phyloP scores from a whole-genome alignment of 352 stramenopile genomes.

The Albugo candida region DNA sequence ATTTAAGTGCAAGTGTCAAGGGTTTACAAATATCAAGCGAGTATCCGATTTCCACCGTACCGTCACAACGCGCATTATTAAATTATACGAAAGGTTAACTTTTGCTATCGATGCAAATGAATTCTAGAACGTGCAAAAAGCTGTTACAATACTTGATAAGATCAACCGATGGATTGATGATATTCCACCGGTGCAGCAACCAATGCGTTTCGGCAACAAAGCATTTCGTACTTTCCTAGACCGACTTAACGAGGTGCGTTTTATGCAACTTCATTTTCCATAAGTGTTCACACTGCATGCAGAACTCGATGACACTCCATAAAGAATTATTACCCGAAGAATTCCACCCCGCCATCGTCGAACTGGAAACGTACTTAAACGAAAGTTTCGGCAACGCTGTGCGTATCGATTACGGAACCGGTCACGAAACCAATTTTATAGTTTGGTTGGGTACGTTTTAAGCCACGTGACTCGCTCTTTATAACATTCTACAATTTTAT shows the following conservation, averaged over 20 bases:
- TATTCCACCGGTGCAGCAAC: slow-evolving; percentile 82
- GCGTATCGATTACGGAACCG: slow-evolving; percentile 97
- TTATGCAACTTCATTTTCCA: neutral
- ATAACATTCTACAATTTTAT: neutral
- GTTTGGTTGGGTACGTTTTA: slow-evolving; percentile 81
- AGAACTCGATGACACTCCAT: slow-evolving; percentile 36
- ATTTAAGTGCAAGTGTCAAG: slow-evolving; percentile 62
- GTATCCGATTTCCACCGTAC: slow-evolving; percentile 40
- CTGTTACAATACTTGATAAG: slow-evolving; percentile 31
- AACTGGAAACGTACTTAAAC: slow-evolving; percentile 89
- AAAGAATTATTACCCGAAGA: slow-evolving; percentile 34
- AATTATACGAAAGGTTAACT: no score
- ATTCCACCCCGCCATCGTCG: slow-evolving; percentile 48
- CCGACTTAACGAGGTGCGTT: slow-evolving; percentile 40
- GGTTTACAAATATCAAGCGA: slow-evolving; percentile 35
- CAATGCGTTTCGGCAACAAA: slow-evolving; percentile 91
- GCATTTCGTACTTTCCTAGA: slow-evolving; percentile 84
- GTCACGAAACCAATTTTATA: slow-evolving; percentile 96
- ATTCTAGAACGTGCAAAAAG: slow-evolving; percentile 47
- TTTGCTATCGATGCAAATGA: neutral
- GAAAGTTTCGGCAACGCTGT: slow-evolving; percentile 93
- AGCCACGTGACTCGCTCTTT: slow-evolving; percentile 1
- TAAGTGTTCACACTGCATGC: neutral
- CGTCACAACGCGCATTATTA: neutral
- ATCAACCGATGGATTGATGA: slow-evolving; percentile 81